Conservation (phyloP, 2,329 filamentous ascomycete genomes). For the Trichoderma atrobrunneum region DNA sequence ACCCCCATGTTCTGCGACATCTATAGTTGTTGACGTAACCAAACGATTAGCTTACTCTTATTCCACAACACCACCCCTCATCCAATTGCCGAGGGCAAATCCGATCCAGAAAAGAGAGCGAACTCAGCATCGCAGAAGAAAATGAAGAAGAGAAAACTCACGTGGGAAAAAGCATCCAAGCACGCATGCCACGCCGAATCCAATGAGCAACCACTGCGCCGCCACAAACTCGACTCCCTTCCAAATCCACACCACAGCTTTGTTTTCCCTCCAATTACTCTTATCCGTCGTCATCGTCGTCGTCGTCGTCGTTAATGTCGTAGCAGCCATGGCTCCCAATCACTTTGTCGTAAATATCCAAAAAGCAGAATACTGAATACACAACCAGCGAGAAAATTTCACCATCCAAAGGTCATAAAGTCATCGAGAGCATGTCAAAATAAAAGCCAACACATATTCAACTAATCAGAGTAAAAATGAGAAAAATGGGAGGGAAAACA, state of each 20-base stretch:
- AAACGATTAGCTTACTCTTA: not conserved
- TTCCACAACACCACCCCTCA: not conserved
- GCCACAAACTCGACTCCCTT: conserved; percentile 36
- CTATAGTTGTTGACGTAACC: not conserved
- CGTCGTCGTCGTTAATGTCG: not conserved
- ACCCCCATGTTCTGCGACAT: conserved; percentile 47
- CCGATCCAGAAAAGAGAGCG: not conserved
- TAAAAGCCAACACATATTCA: not conserved
- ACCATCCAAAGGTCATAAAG: not conserved
- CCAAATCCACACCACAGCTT: not conserved
- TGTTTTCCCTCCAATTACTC: not conserved
- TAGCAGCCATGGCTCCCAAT: not conserved
- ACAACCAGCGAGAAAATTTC: not conserved
- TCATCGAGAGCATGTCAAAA: not conserved
- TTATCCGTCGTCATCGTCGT: not conserved
- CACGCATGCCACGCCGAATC: conserved; percentile 54
- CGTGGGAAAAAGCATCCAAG: conserved; percentile 44
- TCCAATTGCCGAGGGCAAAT: not conserved
- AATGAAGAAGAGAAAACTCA: conserved; percentile 27
- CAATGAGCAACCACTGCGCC: conserved; percentile 64
- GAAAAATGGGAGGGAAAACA: not conserved
- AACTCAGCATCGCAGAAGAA: not conserved
- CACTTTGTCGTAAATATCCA: not conserved
- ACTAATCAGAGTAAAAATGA: not conserved
- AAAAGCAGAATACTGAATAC: not conserved